These are phyloP conservation scores for Litsea cubeba DNA, from an alignment of 164 flowering plant genomes.

Conservation along the genomic window DNA sequence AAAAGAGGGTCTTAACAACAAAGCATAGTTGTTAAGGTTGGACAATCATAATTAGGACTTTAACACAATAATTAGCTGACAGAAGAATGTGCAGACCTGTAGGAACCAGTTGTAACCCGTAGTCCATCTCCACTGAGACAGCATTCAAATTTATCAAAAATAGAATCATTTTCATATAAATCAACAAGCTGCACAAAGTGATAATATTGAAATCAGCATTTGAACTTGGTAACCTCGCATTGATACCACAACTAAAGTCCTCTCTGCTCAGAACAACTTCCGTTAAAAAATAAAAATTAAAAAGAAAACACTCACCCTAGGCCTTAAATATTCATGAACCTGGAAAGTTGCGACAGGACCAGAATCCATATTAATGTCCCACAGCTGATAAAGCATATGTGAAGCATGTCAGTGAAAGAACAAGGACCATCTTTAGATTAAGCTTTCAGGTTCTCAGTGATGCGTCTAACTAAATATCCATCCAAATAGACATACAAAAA, in stretches of 20 bases:
- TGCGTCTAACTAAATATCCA: not conserved
- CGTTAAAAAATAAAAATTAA: not conserved
- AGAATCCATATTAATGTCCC: conserved; percentile 99
- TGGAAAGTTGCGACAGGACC: conserved; percentile 95
- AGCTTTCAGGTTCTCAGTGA: not conserved
- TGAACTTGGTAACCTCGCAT: not conserved
- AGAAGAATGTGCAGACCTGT: conserved; percentile 48
- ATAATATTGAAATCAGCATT: not conserved
- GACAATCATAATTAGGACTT: not conserved
- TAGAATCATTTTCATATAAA: conserved; percentile 95
- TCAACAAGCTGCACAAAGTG: conserved; percentile 69
- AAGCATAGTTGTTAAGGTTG: not conserved
- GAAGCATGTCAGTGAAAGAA: conserved; percentile 13
- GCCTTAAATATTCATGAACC: conserved; percentile 95
- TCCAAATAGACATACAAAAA: not conserved
- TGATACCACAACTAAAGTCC: not conserved
- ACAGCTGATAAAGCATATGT: conserved; percentile 44
- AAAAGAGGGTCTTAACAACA: conserved; percentile 6
- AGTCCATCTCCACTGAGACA: conserved; percentile 92
- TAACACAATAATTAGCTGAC: not conserved
- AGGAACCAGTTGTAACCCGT: conserved; percentile 92
- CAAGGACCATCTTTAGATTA: not conserved
- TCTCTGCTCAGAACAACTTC: not conserved
- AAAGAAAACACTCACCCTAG: conserved; percentile 49
- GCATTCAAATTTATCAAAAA: conserved; percentile 97